Evolutionary conservation across 2,329 filamentous ascomycete genomes (phyloP).

Genomic region (Camillea tinctor): DNA sequence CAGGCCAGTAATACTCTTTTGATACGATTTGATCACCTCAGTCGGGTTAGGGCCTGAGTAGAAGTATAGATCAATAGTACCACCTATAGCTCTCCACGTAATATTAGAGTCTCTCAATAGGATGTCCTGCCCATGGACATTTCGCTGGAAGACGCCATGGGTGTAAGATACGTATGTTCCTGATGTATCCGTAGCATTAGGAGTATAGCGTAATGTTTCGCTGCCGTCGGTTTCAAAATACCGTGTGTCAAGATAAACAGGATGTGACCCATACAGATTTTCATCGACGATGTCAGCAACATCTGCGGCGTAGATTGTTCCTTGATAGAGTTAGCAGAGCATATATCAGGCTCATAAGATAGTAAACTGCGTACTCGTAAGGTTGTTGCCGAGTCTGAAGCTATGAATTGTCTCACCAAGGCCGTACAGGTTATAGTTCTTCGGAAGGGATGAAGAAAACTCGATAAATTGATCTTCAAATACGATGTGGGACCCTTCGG

Average conservation of each 20-base stretch:
- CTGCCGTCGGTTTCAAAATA: conserved; percentile 61
- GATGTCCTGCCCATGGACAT: conserved; percentile 74
- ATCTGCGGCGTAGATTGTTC: conserved; percentile 62
- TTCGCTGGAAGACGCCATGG: conserved; percentile 76
- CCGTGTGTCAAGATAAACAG: conserved; percentile 76
- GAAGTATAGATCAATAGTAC: conserved; percentile 77
- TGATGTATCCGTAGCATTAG: conserved; percentile 50
- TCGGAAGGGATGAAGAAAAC: conserved; percentile 62
- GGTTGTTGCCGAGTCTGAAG: conserved; percentile 69
- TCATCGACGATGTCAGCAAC: conserved; percentile 61
- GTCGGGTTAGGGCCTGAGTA: conserved; percentile 69
- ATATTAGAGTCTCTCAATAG: conserved; percentile 62
- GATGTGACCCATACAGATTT: conserved; percentile 76
- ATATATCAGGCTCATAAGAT: not conserved
- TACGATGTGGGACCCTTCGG: conserved; percentile 61
- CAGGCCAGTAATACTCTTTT: conserved; percentile 63
- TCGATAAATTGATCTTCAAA: conserved; percentile 80
- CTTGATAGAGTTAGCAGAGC: conserved; percentile 22
- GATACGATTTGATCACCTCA: conserved; percentile 70
- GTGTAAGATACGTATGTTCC: conserved; percentile 64
- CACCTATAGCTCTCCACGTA: conserved; percentile 73
- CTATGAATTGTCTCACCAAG: conserved; percentile 72
- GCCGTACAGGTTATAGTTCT: conserved; percentile 74
- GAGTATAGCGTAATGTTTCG: conserved; percentile 51
- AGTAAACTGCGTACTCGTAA: conserved; percentile 51